Conservation (phyloP, 208 protist genomes). For the Leishmania gerbilli region DNA sequence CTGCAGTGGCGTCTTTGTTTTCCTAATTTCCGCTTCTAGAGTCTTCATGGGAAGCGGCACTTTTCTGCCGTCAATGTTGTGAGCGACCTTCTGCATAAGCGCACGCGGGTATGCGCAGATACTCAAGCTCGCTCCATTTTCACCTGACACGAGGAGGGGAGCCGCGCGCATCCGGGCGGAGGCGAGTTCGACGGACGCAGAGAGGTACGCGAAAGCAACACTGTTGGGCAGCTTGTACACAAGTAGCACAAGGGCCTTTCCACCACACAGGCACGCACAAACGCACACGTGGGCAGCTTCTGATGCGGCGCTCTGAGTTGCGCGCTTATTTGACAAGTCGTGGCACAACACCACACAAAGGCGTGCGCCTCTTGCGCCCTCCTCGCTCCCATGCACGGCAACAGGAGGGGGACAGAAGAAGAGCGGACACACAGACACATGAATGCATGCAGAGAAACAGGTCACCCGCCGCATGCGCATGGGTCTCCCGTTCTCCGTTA, state of each 20-base stretch:
- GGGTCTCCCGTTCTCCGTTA: neutral
- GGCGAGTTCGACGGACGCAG: neutral
- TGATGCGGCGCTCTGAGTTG: neutral
- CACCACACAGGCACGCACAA: neutral
- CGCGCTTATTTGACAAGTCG: neutral
- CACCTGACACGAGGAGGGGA: neutral
- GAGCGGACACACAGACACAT: neutral
- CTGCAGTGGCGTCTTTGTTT: neutral
- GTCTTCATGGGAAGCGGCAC: neutral
- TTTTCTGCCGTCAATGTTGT: neutral
- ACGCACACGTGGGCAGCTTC: neutral
- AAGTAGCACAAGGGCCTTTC: slow-evolving; percentile 1
- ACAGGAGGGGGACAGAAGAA: neutral
- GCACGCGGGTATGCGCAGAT: neutral
- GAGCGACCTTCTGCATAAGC: neutral
- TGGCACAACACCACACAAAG: neutral
- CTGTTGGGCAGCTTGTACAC: neutral
- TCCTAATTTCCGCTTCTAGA: no score
- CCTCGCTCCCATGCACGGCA: neutral
- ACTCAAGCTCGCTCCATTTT: neutral
- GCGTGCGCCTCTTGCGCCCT: neutral
- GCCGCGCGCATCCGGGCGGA: neutral
- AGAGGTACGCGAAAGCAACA: neutral
- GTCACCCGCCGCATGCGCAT: neutral
- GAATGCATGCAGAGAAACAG: neutral